These are phyloP conservation scores for Chimonanthus salicifolius DNA, from an alignment of 164 flowering plant genomes.

Conservation along the genomic window DNA sequence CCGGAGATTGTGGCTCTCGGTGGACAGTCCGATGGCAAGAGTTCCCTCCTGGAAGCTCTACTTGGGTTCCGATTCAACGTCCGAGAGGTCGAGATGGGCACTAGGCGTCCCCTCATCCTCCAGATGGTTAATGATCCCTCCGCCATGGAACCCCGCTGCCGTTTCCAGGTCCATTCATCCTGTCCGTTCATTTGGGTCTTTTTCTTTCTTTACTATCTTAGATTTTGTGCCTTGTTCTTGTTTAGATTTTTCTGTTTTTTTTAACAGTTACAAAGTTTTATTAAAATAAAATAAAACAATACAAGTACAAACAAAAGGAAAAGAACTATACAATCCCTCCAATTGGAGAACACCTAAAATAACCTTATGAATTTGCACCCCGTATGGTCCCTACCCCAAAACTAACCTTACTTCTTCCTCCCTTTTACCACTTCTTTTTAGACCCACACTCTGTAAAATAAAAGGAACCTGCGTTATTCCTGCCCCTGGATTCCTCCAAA, in stretches of 20 bases:
- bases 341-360: too few species aligned
- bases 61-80: slow-evolving; percentile 96
- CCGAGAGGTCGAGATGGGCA: slow-evolving; percentile 98
- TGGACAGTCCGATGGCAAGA: slow-evolving; percentile 98
- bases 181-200: neutral
- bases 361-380: too few species aligned
- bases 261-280: too few species aligned
- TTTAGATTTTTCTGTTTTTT: neutral
- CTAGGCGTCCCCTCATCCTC: slow-evolving; percentile 84
- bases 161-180: slow-evolving; percentile 62
- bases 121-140: slow-evolving; percentile 92
- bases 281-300: too few species aligned
- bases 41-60: slow-evolving; percentile 93
- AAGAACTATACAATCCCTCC: too few species aligned
- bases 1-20: slow-evolving; percentile 97
- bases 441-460: too few species aligned
- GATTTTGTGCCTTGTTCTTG: neutral
- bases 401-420: too few species aligned
- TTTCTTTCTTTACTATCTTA: neutral
- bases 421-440: too few species aligned
- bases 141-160: slow-evolving; percentile 85
- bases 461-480: too few species aligned
- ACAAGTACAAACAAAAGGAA: too few species aligned
- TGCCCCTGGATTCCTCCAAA: too few species aligned
- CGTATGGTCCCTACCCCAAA: too few species aligned